Conservation (phyloP, 257 asterid species). For the Solanum etuberosum region DNA sequence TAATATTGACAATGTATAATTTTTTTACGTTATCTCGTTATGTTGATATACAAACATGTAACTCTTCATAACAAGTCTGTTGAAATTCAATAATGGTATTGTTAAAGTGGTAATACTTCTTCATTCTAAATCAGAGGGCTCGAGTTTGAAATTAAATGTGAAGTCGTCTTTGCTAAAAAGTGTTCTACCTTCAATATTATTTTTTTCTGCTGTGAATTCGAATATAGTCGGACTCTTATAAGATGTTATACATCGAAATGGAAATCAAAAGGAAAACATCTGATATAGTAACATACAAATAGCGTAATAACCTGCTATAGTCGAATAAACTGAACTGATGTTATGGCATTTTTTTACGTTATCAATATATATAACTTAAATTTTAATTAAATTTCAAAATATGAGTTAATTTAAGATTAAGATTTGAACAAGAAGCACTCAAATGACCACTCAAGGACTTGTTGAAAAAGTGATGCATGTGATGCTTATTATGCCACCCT, state of each 20-base stretch:
- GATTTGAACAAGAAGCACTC: neutral
- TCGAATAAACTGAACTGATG: neutral
- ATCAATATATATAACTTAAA: neutral
- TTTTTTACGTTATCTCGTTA: neutral
- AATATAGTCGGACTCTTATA: neutral
- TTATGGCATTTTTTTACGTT: neutral
- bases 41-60: too few species aligned
- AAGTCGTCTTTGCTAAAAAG: neutral
- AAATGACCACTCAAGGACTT: constrained; percentile 6
- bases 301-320: neutral
- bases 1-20: neutral
- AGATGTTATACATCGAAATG: accelerated
- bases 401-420: neutral
- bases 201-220: accelerated
- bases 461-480: constrained; percentile 41
- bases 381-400: neutral
- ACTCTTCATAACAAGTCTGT: neutral
- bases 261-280: neutral
- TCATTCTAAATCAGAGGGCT: neutral
- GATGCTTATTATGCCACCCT: constrained; percentile 42
- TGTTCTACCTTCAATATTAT: accelerated
- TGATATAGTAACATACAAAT: neutral
- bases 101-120: neutral
- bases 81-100: too few species aligned
- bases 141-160: neutral